Conservation (phyloP, 805 yeast species). For the Tetrapisispora iriomotensis region DNA sequence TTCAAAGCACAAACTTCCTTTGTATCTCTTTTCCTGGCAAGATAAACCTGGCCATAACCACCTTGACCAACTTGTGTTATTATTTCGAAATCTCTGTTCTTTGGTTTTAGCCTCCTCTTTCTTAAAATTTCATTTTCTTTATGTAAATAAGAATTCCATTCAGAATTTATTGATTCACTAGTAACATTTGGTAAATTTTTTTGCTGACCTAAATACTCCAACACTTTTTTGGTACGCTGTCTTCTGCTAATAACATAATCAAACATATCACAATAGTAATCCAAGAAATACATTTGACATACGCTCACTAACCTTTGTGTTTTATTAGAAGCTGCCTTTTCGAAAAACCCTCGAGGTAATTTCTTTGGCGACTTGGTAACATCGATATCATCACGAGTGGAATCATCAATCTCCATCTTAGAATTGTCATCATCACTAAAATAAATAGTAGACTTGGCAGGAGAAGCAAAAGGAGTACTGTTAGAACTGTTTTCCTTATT, state of each 20-base stretch:
- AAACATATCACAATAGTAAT: constrained; percentile 91
- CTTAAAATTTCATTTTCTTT: constrained; percentile 79
- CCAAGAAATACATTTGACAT: constrained; percentile 87
- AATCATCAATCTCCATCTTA: constrained; percentile 29
- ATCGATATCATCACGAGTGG: constrained; percentile 14
- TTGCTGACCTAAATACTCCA: constrained; percentile 39
- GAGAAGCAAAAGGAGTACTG: constrained; percentile 20
- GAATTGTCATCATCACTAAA: constrained; percentile 20
- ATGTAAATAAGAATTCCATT: constrained; percentile 73
- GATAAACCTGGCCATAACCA: constrained; percentile 97
- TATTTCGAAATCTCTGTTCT: constrained; percentile 90
- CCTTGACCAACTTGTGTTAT: constrained; percentile 99
- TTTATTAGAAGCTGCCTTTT: constrained; percentile 57
- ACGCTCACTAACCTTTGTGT: constrained; percentile 83
- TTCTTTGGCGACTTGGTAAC: constrained; percentile 29
- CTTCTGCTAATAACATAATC: constrained; percentile 84
- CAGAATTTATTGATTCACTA: constrained; percentile 36
- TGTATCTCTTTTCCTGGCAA: constrained; percentile 90
- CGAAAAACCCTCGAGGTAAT: constrained; percentile 38
- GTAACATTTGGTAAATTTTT: constrained; percentile 20
- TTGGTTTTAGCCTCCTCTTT: constrained; percentile 83
- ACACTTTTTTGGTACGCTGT: constrained; percentile 67
- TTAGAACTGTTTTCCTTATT: constrained; percentile 9
- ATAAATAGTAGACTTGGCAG: constrained; percentile 21
- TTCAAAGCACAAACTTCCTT: constrained; percentile 92